phyloP scores from a whole-genome alignment of 2,329 filamentous ascomycete genomes.

The Calonectria hongkongensis region DNA sequence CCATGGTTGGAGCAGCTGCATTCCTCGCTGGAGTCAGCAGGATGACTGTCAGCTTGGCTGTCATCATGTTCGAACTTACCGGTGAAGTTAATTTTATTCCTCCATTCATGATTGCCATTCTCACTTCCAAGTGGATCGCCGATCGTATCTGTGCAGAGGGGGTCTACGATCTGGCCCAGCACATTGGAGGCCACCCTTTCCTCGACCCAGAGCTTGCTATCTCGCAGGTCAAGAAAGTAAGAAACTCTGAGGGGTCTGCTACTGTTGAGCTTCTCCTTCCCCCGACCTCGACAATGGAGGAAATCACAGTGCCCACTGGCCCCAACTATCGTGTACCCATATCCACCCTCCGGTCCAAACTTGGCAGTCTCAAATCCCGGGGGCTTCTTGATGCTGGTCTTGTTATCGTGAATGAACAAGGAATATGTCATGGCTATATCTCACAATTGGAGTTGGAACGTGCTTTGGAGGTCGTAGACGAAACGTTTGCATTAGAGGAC shows the following conservation, averaged over 20 bases:
- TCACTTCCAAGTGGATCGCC: constrained; percentile 45
- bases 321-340: constrained; percentile 1
- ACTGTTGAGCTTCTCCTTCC: constrained; percentile 31
- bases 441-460: constrained; percentile 26
- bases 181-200: constrained; percentile 44
- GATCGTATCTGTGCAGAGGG: constrained; percentile 44
- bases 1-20: constrained; percentile 44
- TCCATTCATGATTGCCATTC: constrained; percentile 39
- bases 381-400: constrained; percentile 36
- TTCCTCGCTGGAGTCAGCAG: constrained; percentile 45
- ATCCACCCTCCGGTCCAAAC: constrained; percentile 20
- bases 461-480: neutral
- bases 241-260: constrained; percentile 32
- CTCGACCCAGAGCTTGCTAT: constrained; percentile 37
- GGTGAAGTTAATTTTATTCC: constrained; percentile 48
- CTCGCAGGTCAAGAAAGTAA: constrained; percentile 10
- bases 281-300: neutral
- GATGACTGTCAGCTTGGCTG: constrained; percentile 46
- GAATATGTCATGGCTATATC: constrained; percentile 31
- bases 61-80: constrained; percentile 45
- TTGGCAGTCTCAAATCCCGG: constrained; percentile 4
- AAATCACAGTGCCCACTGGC: neutral
- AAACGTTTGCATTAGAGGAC: neutral
- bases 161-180: constrained; percentile 46
- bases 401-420: constrained; percentile 24